A percentile compares a stretch with the other conserved stretches of the same genome.
Evolutionary conservation across 2,329 filamentous ascomycete species (phyloP).

Genomic region (Massarina eburnea): DNA sequence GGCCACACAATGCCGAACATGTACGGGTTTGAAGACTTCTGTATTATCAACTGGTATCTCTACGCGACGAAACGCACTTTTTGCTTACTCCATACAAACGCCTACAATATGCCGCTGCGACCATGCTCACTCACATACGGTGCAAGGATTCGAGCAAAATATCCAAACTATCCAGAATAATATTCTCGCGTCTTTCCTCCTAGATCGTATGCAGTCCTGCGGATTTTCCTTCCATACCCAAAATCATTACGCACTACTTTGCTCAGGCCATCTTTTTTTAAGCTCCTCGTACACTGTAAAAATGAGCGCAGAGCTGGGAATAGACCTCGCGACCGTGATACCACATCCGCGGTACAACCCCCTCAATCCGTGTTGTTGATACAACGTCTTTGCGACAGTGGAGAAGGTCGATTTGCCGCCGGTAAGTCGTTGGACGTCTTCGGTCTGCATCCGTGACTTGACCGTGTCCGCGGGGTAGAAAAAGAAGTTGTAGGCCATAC

Average conservation of each 20-base stretch:
- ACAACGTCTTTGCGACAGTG: constrained; percentile 72
- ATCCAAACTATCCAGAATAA: no score
- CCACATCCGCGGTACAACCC: constrained; percentile 94
- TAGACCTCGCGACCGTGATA: constrained; percentile 83
- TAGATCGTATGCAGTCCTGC: no score
- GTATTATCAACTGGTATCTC: constrained; percentile 3
- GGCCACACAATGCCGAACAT: no score
- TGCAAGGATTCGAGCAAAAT: not conserved
- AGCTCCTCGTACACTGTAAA: constrained; percentile 93
- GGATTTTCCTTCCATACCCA: not conserved
- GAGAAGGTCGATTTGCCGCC: constrained; percentile 67
- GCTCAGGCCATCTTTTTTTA: constrained; percentile 53
- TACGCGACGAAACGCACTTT: not conserved
- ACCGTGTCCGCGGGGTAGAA: constrained; percentile 98
- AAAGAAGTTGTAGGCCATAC: constrained; percentile 93
- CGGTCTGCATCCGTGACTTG: constrained; percentile 95
- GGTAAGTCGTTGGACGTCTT: constrained; percentile 62
- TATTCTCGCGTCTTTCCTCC: no score
- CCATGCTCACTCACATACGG: no score
- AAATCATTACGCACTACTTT: constrained; percentile 7
- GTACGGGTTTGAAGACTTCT: not conserved
- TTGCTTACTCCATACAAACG: constrained; percentile 1
- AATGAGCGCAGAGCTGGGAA: constrained; percentile 96
- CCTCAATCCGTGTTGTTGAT: constrained; percentile 76
- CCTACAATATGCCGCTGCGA: constrained; percentile 1